Conservation (phyloP, 345 rosid genomes). For the Punica granatum region DNA sequence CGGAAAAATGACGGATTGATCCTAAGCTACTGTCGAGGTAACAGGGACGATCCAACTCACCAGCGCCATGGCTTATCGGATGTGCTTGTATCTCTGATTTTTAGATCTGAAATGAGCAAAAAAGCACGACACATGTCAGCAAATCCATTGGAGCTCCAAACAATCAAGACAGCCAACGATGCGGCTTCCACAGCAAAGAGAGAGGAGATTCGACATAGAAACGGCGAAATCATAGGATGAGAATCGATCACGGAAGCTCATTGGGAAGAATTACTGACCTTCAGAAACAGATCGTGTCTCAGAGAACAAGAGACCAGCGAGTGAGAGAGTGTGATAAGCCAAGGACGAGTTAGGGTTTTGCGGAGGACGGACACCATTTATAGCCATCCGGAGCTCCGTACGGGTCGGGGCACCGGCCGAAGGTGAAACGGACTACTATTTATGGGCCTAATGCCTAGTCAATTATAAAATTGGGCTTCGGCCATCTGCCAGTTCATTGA, state of each 20-base stretch:
- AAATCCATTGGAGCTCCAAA: background rate
- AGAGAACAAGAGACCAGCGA: background rate
- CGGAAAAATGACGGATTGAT: background rate
- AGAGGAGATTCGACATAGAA: background rate
- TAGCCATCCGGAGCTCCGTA: background rate
- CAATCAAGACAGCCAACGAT: background rate
- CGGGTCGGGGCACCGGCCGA: background rate
- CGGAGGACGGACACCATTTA: background rate
- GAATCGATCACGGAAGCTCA: background rate
- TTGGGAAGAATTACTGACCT: background rate
- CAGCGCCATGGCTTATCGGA: slow-evolving; percentile 58
- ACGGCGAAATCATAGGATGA: background rate
- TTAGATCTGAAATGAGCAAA: slow-evolving; percentile 40
- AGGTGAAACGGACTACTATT: background rate
- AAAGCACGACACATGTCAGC: background rate
- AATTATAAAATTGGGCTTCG: background rate
- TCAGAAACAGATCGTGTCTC: background rate
- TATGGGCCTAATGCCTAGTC: background rate
- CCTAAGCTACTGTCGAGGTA: background rate
- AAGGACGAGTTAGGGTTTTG: background rate
- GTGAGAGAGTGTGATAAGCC: background rate
- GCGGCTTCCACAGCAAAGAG: no score
- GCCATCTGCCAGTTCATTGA: background rate
- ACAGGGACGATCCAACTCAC: slow-evolving; percentile 28
- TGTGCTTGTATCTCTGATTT: slow-evolving; percentile 26